phyloP scores from a whole-genome alignment of 495 filamentous ascomycete genomes.

The Stereocaulon alpinum region DNA sequence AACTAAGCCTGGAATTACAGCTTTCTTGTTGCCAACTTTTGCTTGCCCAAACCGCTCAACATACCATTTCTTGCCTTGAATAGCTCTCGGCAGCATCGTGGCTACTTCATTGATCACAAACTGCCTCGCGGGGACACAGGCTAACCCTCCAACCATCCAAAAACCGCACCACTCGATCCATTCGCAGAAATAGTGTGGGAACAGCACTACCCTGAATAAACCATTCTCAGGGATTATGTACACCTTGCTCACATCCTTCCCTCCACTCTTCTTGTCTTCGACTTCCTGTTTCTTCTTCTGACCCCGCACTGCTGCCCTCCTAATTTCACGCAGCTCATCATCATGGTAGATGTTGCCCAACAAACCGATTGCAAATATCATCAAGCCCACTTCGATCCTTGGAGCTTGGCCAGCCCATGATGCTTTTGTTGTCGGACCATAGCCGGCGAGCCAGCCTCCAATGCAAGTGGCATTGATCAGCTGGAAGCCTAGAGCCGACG shows the following conservation, averaged over 20 bases:
- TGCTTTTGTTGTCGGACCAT: constrained; percentile 51
- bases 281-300: constrained; percentile 29
- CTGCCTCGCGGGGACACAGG: constrained; percentile 59
- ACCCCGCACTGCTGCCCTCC: constrained; percentile 46
- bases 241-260: constrained; percentile 55
- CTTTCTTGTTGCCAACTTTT: constrained; percentile 61
- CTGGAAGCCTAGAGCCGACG: constrained; percentile 58
- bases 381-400: constrained; percentile 36
- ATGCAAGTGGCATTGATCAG: constrained; percentile 65
- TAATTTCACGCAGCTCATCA: constrained; percentile 66
- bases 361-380: constrained; percentile 59
- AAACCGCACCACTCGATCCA: constrained; percentile 96
- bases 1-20: constrained; percentile 58
- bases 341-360: constrained; percentile 75
- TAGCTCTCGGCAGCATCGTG: constrained; percentile 82
- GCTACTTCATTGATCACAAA: constrained; percentile 82
- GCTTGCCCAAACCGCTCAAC: constrained; percentile 73
- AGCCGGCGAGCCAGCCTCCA: constrained; percentile 69
- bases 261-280: constrained; percentile 28
- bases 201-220: constrained; percentile 71
- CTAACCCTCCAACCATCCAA: constrained; percentile 55
- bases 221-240: constrained; percentile 81
- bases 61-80: constrained; percentile 82
- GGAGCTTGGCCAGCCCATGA: constrained; percentile 42
- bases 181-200: constrained; percentile 88